Percentiles rank a stretch among this genome's conserved stretches.
Evolutionary conservation across 768 basidiomycete genomes (phyloP).

Genomic region (Amanita exitialis): DNA sequence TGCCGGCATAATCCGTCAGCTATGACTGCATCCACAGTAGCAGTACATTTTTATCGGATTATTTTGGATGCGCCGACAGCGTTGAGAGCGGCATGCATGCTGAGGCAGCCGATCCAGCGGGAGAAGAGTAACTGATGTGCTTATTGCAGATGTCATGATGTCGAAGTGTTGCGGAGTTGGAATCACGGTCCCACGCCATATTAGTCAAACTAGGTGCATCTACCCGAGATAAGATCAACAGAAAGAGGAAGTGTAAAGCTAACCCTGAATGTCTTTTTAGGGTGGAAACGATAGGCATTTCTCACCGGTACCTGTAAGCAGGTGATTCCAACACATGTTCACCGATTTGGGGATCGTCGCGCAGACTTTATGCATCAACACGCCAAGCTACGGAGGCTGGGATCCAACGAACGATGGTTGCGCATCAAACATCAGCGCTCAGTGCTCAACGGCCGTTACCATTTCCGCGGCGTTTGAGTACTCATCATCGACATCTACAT

Average conservation of each 20-base stretch:
- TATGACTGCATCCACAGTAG: neutral
- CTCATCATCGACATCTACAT: neutral
- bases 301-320: neutral
- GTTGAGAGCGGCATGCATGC: neutral
- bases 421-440: too few species aligned
- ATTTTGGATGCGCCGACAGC: neutral
- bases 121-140: slow-evolving; percentile 1
- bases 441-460: neutral
- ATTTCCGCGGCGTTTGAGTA: neutral
- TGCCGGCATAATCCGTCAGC: neutral
- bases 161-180: neutral
- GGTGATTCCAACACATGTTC: neutral
- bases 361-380: neutral
- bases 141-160: neutral
- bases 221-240: neutral
- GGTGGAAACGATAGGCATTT: neutral
- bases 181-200: neutral
- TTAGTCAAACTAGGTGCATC: neutral
- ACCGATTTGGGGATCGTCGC: neutral
- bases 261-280: neutral
- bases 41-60: neutral
- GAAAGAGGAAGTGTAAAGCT: neutral
- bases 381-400: too few species aligned
- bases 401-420: too few species aligned
- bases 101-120: neutral